Base-by-base conservation (phyloP, 495 filamentous ascomycete species). In the Lepidopterella palustris region DNA sequence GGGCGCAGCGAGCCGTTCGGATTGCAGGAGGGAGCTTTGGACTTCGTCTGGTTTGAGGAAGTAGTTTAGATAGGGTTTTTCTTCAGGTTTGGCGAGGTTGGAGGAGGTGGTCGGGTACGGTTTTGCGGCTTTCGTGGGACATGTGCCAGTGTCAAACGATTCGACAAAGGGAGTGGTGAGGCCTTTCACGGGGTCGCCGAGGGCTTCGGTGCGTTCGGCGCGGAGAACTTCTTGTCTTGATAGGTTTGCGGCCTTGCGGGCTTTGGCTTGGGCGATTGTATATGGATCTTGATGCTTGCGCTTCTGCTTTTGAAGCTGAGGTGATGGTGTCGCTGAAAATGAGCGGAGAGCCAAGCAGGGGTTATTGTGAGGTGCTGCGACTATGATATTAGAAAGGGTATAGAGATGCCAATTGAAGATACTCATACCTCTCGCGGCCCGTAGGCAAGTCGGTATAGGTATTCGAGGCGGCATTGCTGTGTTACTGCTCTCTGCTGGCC, bases 111-210 rank as follows among this genome's bases (percentile, higher is more conserved):
- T 15, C 20, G 66, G 64, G 18, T 45, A 45, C 13, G 45, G 32
- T 70, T 55, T 35, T 73, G 68, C 5, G n/a, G n/a, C n/a, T n/a
- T n/a, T n/a, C n/a, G n/a, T n/a, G n/a, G 71, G 58, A 1, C 72
- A 76, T 0, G 71, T 60, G 0, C 70, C 80, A 3, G 80, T 80
- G 68, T 89, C 85, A 70, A 98, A 84, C 45, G 88, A 87, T 74
- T 88, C 79, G 69, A 96, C 74, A 72, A 96, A 98, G 32, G 89
- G 80, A 11, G 95, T 97, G 5, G 79, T 69, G 39, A 84, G 73
- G 64, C 90, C 92, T 55, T 83, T 79, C 64, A 97, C 80, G 0
- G 92, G 89, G 73, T 95, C 83, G 26, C 90, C 90, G 51, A 84
- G 65, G 27, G 77, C 77, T 24, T 72, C 78, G 28, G 82, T 75